phyloP scores from a whole-genome alignment of 2,329 filamentous ascomycete genomes.

The Nakataea oryzae region DNA sequence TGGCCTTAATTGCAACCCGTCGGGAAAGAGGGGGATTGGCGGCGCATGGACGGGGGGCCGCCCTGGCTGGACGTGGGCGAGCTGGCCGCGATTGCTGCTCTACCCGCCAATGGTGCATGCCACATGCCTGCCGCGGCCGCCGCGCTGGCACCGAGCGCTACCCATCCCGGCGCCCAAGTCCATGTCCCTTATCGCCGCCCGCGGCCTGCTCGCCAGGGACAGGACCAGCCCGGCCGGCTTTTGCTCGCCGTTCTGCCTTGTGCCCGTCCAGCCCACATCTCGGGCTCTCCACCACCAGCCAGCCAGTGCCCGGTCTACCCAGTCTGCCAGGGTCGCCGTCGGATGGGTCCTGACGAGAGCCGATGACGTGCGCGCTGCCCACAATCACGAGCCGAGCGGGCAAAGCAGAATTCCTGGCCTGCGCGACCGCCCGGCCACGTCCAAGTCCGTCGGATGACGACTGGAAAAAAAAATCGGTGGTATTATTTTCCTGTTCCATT shows the following conservation, averaged over 20 bases:
- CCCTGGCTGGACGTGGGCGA: no score
- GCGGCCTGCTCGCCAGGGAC: neutral
- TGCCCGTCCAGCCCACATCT: no score
- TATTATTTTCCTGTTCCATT: neutral
- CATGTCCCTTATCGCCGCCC: neutral
- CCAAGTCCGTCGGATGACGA: neutral
- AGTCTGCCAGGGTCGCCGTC: neutral
- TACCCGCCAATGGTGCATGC: no score
- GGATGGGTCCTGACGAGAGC: neutral
- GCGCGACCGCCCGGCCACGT: neutral
- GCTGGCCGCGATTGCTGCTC: no score
- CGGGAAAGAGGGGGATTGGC: no score
- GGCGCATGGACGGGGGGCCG: no score
- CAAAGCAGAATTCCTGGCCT: no score
- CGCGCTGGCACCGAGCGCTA: neutral
- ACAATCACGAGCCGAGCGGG: neutral
- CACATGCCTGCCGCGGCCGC: no score
- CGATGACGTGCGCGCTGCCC: neutral
- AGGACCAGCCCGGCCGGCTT: neutral
- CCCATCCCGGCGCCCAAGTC: neutral
- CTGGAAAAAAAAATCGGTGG: neutral
- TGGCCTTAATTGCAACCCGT: neutral
- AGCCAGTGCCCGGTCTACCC: no score
- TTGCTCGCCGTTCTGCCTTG: no score
- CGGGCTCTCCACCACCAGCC: neutral